Evolutionary conservation across 176 grass and related monocot genomes (phyloP), one percentile per base, ranked within the genome.

Genomic region (Bolboschoenus planiculmis): DNA sequence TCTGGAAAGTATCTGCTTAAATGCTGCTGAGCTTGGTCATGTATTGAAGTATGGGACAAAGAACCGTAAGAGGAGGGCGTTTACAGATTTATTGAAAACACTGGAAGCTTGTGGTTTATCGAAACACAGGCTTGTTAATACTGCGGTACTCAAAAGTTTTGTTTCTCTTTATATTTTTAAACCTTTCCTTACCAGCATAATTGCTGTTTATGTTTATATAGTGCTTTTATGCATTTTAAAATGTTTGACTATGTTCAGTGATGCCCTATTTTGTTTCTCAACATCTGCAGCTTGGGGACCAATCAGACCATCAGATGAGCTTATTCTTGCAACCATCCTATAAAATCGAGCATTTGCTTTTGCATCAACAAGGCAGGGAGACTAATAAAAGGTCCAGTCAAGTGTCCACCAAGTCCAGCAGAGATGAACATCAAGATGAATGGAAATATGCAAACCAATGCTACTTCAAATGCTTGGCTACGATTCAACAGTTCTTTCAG

Each of bases 51-150:
- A 86, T 86, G 90, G 90, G 59, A 92, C 90, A 86, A 97, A 94
- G 87, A 97, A 92, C 72, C 90, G 88, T 85, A 97, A 97, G 84
- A 97, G 88, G 78, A 88, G 87, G 62, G 90, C 90, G 36, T 65
- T 97, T 58, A 85, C 88, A 20, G 87, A 78, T 91, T 86, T 97
- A 56, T 90, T 97, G 68, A 97, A 92, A 85, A 83, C 79, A 80
- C 90, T 97, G 10, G 92, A 94, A 87, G 88, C 89, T 81, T 92
- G 92, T 70, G 95, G 92, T 68, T 80, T 97, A 88, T 90, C 89
- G 72, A 97, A 92, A 83, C 95, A 97, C 85, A 91, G 81, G 79
- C 60, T 83, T 85, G 55, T 92, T 33, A 65, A 70, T 78, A 57
- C 86, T 68, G 87, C 87, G 92, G 95, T 97, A 91, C 50, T 58